Evolutionary conservation across 345 rosid genomes (phyloP).

Genomic region (Geranium rotundifolium): DNA sequence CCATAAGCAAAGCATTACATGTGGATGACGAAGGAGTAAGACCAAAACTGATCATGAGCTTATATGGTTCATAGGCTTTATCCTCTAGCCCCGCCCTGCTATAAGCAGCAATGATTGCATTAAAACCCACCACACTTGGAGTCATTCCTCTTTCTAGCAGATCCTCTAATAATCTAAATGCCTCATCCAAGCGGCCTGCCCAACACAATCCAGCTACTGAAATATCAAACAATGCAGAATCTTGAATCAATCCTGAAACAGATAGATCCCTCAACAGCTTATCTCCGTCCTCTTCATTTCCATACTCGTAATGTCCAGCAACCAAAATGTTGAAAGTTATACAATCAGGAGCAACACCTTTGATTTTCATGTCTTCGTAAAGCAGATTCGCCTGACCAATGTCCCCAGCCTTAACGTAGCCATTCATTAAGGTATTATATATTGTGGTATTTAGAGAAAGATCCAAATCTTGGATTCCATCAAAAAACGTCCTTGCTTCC

Average conservation of each 20-base stretch:
- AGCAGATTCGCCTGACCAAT: constrained; percentile 40
- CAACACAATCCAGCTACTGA: constrained; percentile 55
- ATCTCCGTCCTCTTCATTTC: constrained; percentile 39
- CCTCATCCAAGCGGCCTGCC: constrained; percentile 49
- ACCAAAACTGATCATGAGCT: constrained; percentile 36
- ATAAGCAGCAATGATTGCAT: constrained; percentile 57
- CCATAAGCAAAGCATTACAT: constrained; percentile 49
- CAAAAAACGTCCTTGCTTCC: constrained; percentile 40
- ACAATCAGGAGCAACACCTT: constrained; percentile 48
- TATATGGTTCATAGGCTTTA: constrained; percentile 35
- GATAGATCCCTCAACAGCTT: constrained; percentile 38
- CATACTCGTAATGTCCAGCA: constrained; percentile 51
- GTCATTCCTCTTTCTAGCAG: constrained; percentile 50
- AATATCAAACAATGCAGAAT: constrained; percentile 33
- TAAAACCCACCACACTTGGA: constrained; percentile 45
- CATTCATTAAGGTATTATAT: constrained; percentile 53
- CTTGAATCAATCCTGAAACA: constrained; percentile 19
- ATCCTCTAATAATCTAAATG: constrained; percentile 30
- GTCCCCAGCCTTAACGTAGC: constrained; percentile 58
- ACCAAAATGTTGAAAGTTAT: constrained; percentile 55
- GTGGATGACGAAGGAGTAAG: constrained; percentile 52
- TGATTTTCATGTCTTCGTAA: constrained; percentile 44
- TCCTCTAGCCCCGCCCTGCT: constrained; percentile 39
- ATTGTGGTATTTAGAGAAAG: constrained; percentile 33
- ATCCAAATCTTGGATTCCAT: constrained; percentile 32